Percentiles rank a stretch among this genome's conserved stretches.
phyloP scores from a whole-genome alignment of 768 basidiomycete species.

The Harrya chromipes region DNA sequence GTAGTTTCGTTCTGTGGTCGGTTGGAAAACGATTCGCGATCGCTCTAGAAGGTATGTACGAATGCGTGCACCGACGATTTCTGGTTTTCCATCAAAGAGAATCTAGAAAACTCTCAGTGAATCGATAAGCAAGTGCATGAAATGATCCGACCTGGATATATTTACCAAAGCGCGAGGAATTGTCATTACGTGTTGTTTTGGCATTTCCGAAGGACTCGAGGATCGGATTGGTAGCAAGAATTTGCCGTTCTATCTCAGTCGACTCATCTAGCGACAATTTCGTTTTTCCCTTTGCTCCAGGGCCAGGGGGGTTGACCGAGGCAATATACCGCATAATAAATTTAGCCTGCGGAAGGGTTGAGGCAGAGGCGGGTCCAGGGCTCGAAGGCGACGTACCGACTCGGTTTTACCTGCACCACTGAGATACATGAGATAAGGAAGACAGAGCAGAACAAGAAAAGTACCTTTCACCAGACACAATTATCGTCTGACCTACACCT shows the following conservation, averaged over 20 bases:
- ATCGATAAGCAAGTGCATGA: neutral
- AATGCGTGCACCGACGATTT: conserved; percentile 98
- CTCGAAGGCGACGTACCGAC: conserved; percentile 53
- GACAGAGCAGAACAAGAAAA: conserved; percentile 17
- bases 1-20: conserved; percentile 95
- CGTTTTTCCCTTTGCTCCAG: conserved; percentile 57
- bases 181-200: conserved; percentile 98
- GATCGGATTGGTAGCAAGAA: conserved; percentile 98
- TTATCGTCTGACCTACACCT: conserved; percentile 95
- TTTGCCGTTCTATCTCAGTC: conserved; percentile 95
- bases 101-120: conserved; percentile 52
- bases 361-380: conserved; percentile 1
- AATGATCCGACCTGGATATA: conserved; percentile 77
- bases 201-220: conserved; percentile 99
- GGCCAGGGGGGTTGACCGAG: conserved; percentile 85
- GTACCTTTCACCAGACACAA: conserved; percentile 96
- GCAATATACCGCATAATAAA: conserved; percentile 99
- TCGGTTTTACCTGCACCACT: conserved; percentile 99
- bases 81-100: conserved; percentile 91
- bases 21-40: conserved; percentile 96
- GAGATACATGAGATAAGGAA: conserved; percentile 11
- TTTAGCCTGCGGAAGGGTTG: conserved; percentile 62
- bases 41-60: conserved; percentile 97
- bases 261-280: conserved; percentile 80
- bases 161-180: conserved; percentile 98